phyloP scores from a whole-genome alignment of 495 filamentous ascomycete species.

The Emericellopsis terricola region DNA sequence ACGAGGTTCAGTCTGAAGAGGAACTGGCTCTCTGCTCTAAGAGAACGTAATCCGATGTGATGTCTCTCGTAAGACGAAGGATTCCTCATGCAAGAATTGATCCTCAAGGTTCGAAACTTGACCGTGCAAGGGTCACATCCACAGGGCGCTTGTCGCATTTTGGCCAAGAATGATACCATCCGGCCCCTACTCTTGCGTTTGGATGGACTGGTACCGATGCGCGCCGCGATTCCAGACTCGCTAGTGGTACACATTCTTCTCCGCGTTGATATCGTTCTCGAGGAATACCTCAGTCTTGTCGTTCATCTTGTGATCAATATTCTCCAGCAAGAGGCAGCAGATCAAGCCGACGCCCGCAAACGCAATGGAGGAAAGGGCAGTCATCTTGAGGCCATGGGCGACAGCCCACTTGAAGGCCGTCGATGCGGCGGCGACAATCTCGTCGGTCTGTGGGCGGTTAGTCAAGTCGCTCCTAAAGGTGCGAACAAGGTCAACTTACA shows the following conservation, averaged over 20 bases:
- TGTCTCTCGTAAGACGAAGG: too few relatives aligned
- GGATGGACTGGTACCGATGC: too few relatives aligned
- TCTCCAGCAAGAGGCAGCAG: slow-evolving; percentile 11
- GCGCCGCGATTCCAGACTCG: not conserved
- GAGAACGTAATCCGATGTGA: too few relatives aligned
- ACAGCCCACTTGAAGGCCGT: slow-evolving; percentile 14
- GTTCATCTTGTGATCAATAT: slow-evolving; percentile 16
- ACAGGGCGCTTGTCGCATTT: too few relatives aligned
- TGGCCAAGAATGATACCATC: too few relatives aligned
- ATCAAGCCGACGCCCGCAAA: slow-evolving; percentile 13
- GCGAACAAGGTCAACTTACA: too few relatives aligned
- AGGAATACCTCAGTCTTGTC: slow-evolving; percentile 14
- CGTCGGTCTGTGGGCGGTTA: slow-evolving; percentile 1
- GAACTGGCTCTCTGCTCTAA: too few relatives aligned
- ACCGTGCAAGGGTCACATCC: too few relatives aligned
- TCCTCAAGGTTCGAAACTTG: too few relatives aligned
- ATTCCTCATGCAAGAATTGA: too few relatives aligned
- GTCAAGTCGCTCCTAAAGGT: not conserved
- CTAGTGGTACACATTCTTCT: slow-evolving; percentile 15
- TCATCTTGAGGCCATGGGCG: slow-evolving; percentile 12
- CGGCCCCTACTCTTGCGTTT: too few relatives aligned
- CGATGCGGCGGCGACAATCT: slow-evolving; percentile 11
- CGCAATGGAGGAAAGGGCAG: slow-evolving; percentile 9
- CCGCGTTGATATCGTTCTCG: slow-evolving; percentile 16
- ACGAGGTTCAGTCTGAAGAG: too few relatives aligned